Evolutionary conservation across 768 basidiomycete species (phyloP), one percentile per base, ranked within the genome.

Genomic region (Russula abietina): DNA sequence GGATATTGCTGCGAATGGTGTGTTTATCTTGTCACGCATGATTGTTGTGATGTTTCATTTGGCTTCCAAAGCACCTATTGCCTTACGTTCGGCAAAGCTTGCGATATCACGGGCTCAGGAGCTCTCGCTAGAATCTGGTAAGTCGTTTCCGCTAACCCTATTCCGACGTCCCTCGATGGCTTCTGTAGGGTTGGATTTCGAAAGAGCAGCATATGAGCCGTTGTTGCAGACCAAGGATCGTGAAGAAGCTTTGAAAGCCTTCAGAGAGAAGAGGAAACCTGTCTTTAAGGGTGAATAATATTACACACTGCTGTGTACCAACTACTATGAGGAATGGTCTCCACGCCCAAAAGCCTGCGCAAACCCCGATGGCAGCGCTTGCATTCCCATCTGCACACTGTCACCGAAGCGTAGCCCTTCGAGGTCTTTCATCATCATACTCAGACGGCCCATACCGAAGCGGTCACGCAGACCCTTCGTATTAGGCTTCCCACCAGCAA

Each of bases 381-480:
- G 83, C 72, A 86, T 83, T 17, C 78, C 79, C 71, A 81, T 78
- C n/a, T 61, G 60, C 54, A 80, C 72, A 24, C 83, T 81, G 55
- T 89, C 87, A 46, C 79, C 74, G 3, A 77, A 64, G 67, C 83
- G 84, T 68, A 91, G 70, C 2, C 81, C 80, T 73, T 93, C 91
- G 65, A 93, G 72, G 52, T 93, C 91, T 74, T 89, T 89, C 89
- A 93, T 92, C 85, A 92, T 89, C 66, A 84, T 78, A 69, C 89
- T 91, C 67, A 93, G 71, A 32, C 89, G 78, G 4, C 85, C 86
- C 72, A 91, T 87, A 32, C 79, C 81, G 55, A 83, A 75, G 46
- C 81, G 75, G 60, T 83, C 81, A 52, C 84, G 83, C 68, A 86
- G 79, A 62, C 79, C 83, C 62, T 84, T 75, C 22, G 83, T 81